Evolutionary conservation across 2,329 filamentous ascomycete genomes (phyloP), one percentile per base, ranked within the genome.

Genomic region (Zymoseptoria brevis): DNA sequence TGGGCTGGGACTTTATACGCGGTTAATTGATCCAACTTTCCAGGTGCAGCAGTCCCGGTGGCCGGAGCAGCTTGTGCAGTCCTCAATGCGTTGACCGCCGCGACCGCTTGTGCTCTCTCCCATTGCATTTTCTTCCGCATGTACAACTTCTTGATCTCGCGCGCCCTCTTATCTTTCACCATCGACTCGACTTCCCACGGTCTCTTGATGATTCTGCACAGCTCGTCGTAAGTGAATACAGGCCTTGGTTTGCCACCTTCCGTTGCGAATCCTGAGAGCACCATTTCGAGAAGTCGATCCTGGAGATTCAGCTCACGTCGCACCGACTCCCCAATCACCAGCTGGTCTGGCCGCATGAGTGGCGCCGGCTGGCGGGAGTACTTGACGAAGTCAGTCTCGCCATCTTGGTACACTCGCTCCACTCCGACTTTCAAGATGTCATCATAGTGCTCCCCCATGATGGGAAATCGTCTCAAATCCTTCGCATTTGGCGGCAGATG

Each of bases 261-360:
- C 16, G 35, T 45, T 7, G 35, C 35, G 35, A 68, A 68, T 0
- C 88, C 87, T 77, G 82, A 89, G 16, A 82, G 62, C 64, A 85
- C 76, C 79, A 88, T 85, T 59, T 80, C 75, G 13, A 79, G 66
- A 53, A 85, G 75, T 65, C 81, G 77, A 13, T 75, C 61, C 57
- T 85, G 77, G 16, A 89, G 69, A 21, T 77, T 63, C 35, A 88
- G 68, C 0, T 76, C 70, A 13, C 87, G 75, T 13, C 78, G 73
- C 0, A 80, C 71, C 0, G 79, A 75, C 67, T 90, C 87, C 11
- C 76, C 67, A 49, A 83, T 73, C 21, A 89, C 72, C 30, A 86
- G 73, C 71, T 85, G 35, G n/a, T 45, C 35, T 45, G 35, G 35
- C 35, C 35, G 35, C 16, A 45, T 45, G 16, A 45, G 13, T 45